Evolutionary conservation across 1,284 basidiomycete genomes (phyloP).

Genomic region (Chondrostereum purpureum): DNA sequence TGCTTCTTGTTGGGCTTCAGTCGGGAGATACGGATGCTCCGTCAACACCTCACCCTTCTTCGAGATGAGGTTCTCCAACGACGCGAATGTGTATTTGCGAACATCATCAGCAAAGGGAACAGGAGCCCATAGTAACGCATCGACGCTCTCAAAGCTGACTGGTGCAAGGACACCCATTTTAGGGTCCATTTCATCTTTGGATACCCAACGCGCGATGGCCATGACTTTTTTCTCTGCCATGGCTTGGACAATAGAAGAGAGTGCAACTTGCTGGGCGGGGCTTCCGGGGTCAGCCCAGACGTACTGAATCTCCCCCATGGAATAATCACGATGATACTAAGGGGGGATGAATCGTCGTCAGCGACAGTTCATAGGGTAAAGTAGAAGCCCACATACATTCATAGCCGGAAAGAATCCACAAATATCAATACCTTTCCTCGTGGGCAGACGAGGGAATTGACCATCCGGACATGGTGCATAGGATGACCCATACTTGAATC

Average conservation of each 20-base stretch:
- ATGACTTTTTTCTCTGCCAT: constrained; percentile 62
- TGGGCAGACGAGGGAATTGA: constrained; percentile 64
- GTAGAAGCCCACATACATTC: constrained; percentile 40
- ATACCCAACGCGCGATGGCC: constrained; percentile 81
- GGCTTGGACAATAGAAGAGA: constrained; percentile 82
- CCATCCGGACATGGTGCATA: constrained; percentile 83
- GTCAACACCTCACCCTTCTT: constrained; percentile 70
- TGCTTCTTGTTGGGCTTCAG: constrained; percentile 63
- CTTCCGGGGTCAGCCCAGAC: constrained; percentile 74
- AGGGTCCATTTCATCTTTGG: constrained; percentile 68
- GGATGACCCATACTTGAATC: constrained; percentile 89
- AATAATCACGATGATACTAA: constrained; percentile 74
- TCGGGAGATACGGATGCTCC: constrained; percentile 82
- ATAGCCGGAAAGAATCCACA: constrained; percentile 73
- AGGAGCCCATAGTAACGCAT: constrained; percentile 79
- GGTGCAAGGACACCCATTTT: constrained; percentile 79
- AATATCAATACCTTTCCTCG: constrained; percentile 82
- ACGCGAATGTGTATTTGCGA: constrained; percentile 81
- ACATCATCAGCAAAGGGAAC: constrained; percentile 96
- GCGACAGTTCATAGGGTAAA: constrained; percentile 3
- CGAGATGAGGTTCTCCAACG: constrained; percentile 69
- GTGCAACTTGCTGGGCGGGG: constrained; percentile 70
- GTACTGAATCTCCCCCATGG: constrained; percentile 85
- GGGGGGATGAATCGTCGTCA: constrained; percentile 5
- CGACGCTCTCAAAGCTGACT: constrained; percentile 55